phyloP scores from a whole-genome alignment of 495 filamentous ascomycete genomes.

The Halenospora varia region DNA sequence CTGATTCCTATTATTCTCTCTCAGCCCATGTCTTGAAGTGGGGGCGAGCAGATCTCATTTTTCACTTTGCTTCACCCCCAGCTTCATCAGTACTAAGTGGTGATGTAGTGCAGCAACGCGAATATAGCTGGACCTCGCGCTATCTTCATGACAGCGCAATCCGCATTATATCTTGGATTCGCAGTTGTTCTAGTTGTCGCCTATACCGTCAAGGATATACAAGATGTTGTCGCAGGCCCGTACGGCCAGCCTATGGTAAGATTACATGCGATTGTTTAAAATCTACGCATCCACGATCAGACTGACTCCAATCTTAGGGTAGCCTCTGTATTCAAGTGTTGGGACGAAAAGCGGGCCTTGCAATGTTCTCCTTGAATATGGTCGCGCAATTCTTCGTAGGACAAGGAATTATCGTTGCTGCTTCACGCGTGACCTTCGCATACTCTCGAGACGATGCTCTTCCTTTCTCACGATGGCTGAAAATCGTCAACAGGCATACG shows the following conservation, averaged over 20 bases:
- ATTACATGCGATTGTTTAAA: no score
- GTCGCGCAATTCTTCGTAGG: slow-evolving; percentile 67
- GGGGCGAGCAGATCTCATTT: no score
- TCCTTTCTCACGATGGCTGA: slow-evolving; percentile 52
- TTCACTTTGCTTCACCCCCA: no score
- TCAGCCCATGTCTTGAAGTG: no score
- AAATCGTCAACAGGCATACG: slow-evolving; percentile 44
- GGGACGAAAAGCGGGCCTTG: slow-evolving; percentile 55
- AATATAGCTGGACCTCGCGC: slow-evolving; percentile 68
- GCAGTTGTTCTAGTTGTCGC: slow-evolving; percentile 70
- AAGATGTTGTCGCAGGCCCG: slow-evolving; percentile 48
- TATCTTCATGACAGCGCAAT: slow-evolving; percentile 63
- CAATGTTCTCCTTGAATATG: slow-evolving; percentile 64
- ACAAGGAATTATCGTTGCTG: slow-evolving; percentile 56
- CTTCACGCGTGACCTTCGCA: slow-evolving; percentile 57
- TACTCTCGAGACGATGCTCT: slow-evolving; percentile 55
- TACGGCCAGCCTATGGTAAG: slow-evolving; percentile 69
- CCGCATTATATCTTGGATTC: slow-evolving; percentile 67
- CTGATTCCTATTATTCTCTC: no score
- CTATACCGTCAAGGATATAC: slow-evolving; percentile 67
- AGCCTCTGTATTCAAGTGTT: slow-evolving; percentile 60
- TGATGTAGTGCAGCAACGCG: slow-evolving; percentile 71
- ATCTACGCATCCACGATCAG: neutral
- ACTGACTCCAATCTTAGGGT: neutral
- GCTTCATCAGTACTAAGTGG: no score